Percentiles rank a stretch among this genome's conserved stretches.
phyloP scores from a whole-genome alignment of 805 yeast species.

The Suhomyces emberorum region DNA sequence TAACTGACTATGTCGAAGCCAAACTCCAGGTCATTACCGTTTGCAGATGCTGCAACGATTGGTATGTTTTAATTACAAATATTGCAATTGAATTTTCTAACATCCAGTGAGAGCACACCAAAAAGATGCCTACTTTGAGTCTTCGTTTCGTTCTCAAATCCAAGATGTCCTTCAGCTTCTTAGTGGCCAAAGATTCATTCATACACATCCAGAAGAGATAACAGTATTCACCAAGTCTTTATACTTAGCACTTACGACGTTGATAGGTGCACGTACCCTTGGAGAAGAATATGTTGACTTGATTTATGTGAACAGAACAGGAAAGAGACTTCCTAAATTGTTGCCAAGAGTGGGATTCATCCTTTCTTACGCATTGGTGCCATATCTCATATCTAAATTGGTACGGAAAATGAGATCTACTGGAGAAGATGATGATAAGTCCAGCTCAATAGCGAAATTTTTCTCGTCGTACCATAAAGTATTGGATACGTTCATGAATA shows the following conservation, averaged over 20 bases:
- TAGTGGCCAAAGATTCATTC: constrained; percentile 63
- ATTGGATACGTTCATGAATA: constrained; percentile 53
- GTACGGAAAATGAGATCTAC: constrained; percentile 21
- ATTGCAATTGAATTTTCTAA: too few species aligned
- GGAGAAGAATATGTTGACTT: constrained; percentile 95
- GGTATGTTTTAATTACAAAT: too few species aligned
- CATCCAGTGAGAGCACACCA: constrained; percentile 77
- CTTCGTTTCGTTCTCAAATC: constrained; percentile 50
- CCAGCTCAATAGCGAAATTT: constrained; percentile 6
- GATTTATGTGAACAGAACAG: constrained; percentile 55
- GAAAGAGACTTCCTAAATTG: constrained; percentile 46
- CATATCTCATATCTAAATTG: constrained; percentile 45
- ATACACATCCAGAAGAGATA: constrained; percentile 61
- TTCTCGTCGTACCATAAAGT: constrained; percentile 43
- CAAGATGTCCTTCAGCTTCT: constrained; percentile 52
- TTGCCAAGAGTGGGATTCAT: constrained; percentile 56
- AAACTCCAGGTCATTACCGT: constrained; percentile 41
- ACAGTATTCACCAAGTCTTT: constrained; percentile 53
- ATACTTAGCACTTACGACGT: constrained; percentile 74
- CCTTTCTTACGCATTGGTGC: constrained; percentile 57
- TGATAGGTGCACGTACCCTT: constrained; percentile 71
- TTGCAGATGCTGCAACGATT: constrained; percentile 85
- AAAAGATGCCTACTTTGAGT: constrained; percentile 75
- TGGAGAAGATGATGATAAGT: constrained; percentile 13
- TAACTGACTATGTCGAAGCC: constrained; percentile 5